phyloP scores from a whole-genome alignment of 2,329 filamentous ascomycete species.

The Clarireedia hainanense region DNA sequence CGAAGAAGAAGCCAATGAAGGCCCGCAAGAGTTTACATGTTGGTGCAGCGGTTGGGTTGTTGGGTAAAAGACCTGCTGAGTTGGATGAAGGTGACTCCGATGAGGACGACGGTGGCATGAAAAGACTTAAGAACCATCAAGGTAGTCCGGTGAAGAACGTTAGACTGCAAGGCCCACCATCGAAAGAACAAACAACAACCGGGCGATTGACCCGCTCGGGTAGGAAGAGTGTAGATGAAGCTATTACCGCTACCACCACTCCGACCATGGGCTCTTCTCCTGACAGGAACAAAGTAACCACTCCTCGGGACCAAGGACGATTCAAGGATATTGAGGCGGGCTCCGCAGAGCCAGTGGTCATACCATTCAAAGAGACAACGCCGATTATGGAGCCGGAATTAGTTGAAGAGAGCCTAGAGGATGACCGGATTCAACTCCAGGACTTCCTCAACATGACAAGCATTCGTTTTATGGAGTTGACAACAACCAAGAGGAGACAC shows the following conservation, averaged over 20 bases:
- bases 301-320: slow-evolving; percentile 47
- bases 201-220: slow-evolving; percentile 47
- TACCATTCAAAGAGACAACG: slow-evolving; percentile 34
- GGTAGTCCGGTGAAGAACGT: slow-evolving; percentile 72
- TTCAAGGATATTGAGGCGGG: slow-evolving; percentile 45
- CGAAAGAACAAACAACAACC: slow-evolving; percentile 57
- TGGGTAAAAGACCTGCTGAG: slow-evolving; percentile 68
- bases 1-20: slow-evolving; percentile 59
- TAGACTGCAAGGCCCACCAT: slow-evolving; percentile 59
- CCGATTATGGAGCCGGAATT: slow-evolving; percentile 42
- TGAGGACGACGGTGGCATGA: slow-evolving; percentile 52
- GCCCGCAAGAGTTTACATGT: slow-evolving; percentile 71
- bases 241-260: slow-evolving; percentile 30
- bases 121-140: slow-evolving; percentile 64
- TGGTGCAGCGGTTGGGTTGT: slow-evolving; percentile 62
- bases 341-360: slow-evolving; percentile 32
- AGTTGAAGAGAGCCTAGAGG: slow-evolving; percentile 29
- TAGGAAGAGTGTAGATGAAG: slow-evolving; percentile 39
- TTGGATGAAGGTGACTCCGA: slow-evolving; percentile 58
- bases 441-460: slow-evolving; percentile 93
- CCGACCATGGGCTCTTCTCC: slow-evolving; percentile 42
- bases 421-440: slow-evolving; percentile 70
- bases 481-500: slow-evolving; percentile 87
- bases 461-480: slow-evolving; percentile 97
- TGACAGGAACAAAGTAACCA: slow-evolving; percentile 38